Conservation (phyloP, 2,329 filamentous ascomycete genomes). For the Basipetospora chlamydospora region DNA sequence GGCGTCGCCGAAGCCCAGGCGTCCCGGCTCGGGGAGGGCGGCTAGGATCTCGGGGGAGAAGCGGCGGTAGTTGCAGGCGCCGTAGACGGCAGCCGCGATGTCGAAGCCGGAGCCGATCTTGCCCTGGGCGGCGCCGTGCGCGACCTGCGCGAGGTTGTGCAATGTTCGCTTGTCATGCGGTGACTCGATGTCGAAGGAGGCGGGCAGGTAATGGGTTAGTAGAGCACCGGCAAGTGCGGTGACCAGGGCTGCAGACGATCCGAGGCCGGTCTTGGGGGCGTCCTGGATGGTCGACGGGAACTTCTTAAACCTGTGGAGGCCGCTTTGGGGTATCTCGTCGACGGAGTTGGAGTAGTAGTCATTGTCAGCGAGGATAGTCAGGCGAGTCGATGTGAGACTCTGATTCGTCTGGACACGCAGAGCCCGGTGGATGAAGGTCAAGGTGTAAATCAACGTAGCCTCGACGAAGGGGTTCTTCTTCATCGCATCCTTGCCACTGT, state of each 20-base stretch:
- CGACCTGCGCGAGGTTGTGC: constrained; percentile 87
- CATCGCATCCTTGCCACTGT: constrained; percentile 26
- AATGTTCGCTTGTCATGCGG: constrained; percentile 43
- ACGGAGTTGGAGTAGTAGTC: constrained; percentile 74
- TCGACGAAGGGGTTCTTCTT: constrained; percentile 72
- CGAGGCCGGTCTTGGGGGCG: constrained; percentile 91
- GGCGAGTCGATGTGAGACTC: constrained; percentile 49
- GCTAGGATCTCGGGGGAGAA: constrained; percentile 71
- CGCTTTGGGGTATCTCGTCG: constrained; percentile 11
- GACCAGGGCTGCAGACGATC: constrained; percentile 86
- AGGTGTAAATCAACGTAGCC: constrained; percentile 72
- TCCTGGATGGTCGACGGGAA: constrained; percentile 62
- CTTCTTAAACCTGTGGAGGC: constrained; percentile 47
- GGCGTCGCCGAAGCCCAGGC: constrained; percentile 48
- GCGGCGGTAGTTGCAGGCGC: constrained; percentile 79
- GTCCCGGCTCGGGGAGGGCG: constrained; percentile 49
- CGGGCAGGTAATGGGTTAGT: constrained; percentile 58
- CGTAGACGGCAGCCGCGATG: constrained; percentile 83
- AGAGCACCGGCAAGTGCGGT: constrained; percentile 71
- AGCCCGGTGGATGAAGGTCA: constrained; percentile 57
- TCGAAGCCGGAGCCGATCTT: constrained; percentile 96
- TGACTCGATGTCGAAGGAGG: constrained; percentile 41
- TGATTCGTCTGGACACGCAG: constrained; percentile 16
- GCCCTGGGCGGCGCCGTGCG: constrained; percentile 90
- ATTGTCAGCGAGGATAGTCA: constrained; percentile 87